These are phyloP conservation scores for Avena atlantica DNA, from an alignment of 176 grass and related monocot genomes.

Conservation along the genomic window DNA sequence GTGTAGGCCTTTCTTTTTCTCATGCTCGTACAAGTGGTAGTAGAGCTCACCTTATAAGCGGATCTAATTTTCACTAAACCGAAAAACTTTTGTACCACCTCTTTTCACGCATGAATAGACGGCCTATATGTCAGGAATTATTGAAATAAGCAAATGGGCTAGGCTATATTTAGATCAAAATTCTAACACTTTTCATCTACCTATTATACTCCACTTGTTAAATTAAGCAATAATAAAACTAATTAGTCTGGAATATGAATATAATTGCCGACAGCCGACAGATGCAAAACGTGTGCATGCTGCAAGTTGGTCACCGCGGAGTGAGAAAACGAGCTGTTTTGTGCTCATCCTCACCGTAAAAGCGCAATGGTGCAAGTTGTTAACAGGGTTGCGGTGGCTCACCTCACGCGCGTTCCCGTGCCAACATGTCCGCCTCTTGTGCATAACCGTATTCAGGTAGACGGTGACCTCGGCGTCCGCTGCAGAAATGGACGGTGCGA, in stretches of 20 bases:
- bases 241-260: neutral
- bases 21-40: too few relatives aligned
- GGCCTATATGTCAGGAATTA: too few relatives aligned
- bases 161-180: too few relatives aligned
- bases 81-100: too few relatives aligned
- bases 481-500: conserved; percentile 27
- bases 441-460: neutral
- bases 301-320: neutral
- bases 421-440: neutral
- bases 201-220: too few relatives aligned
- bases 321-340: neutral
- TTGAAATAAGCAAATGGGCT: too few relatives aligned
- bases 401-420: neutral
- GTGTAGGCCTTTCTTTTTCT: too few relatives aligned
- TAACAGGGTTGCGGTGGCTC: neutral
- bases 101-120: too few relatives aligned
- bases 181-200: too few relatives aligned
- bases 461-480: neutral
- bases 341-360: neutral
- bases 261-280: neutral
- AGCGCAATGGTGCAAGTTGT: neutral
- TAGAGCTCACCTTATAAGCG: too few relatives aligned
- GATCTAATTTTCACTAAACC: too few relatives aligned
- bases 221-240: neutral
- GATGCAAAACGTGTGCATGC: neutral